Evolutionary conservation across 1,284 basidiomycete species (phyloP).

Genomic region (Salmacisia buchloeana): DNA sequence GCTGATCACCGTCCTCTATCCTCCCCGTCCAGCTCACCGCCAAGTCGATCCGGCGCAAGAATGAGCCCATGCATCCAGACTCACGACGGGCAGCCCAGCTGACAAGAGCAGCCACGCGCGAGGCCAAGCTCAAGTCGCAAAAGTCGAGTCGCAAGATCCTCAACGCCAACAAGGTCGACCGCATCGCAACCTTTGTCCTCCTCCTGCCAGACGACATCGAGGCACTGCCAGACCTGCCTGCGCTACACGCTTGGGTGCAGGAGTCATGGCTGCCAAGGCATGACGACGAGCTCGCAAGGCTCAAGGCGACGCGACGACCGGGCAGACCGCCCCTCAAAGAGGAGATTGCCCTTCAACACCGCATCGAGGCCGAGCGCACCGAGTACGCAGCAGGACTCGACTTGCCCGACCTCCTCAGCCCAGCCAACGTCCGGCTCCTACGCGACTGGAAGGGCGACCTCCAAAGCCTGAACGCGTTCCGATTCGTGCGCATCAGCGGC

Average conservation of each 20-base stretch:
- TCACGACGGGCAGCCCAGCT: slow-evolving; percentile 44
- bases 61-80: slow-evolving; percentile 42
- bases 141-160: not conserved
- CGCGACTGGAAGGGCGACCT: slow-evolving; percentile 46
- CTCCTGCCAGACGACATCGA: slow-evolving; percentile 37
- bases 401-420: slow-evolving; percentile 39
- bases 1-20: not conserved
- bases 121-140: slow-evolving; percentile 27
- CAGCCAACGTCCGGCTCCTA: slow-evolving; percentile 38
- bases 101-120: slow-evolving; percentile 32
- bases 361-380: slow-evolving; percentile 26
- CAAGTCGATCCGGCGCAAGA: slow-evolving; percentile 43
- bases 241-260: slow-evolving; percentile 38
- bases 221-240: slow-evolving; percentile 32
- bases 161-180: slow-evolving; percentile 28
- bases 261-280: slow-evolving; percentile 37
- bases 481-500: slow-evolving; percentile 42
- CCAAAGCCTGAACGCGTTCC: slow-evolving; percentile 40
- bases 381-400: slow-evolving; percentile 45
- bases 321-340: slow-evolving; percentile 36
- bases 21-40: slow-evolving; percentile 33
- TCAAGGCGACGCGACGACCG: slow-evolving; percentile 30
- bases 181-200: slow-evolving; percentile 39
- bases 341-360: slow-evolving; percentile 35
- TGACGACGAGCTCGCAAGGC: slow-evolving; percentile 30